Conservation (phyloP, 176 grass and related monocot species). For the Ananas comosus region DNA sequence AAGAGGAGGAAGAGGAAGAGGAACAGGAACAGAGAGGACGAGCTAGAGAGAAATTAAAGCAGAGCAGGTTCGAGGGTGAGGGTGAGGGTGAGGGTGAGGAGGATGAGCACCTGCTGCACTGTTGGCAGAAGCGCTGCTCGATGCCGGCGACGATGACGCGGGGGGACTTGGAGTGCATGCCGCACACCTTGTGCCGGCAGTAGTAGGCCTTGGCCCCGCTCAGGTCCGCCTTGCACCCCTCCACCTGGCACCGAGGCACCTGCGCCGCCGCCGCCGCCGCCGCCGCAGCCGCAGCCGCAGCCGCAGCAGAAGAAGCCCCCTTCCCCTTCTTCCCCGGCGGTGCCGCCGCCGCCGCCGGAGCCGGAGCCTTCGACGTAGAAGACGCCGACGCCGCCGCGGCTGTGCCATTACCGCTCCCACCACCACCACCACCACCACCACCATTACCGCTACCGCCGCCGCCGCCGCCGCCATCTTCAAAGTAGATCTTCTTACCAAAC, state of each 20-base stretch:
- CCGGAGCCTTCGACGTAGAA: not conserved
- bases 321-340: constrained; percentile 8
- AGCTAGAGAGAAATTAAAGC: too few relatives aligned
- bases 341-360: not conserved
- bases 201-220: constrained; percentile 61
- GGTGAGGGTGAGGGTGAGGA: not conserved
- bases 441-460: constrained; percentile 2
- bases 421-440: too few relatives aligned
- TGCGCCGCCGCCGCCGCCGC: not conserved
- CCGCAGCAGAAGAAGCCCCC: not conserved
- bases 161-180: constrained; percentile 54
- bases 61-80: too few relatives aligned
- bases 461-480: constrained; percentile 36
- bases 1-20: too few relatives aligned
- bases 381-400: not conserved
- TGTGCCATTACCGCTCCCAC: not conserved
- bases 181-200: constrained; percentile 74
- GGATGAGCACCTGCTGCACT: constrained; percentile 59
- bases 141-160: constrained; percentile 48
- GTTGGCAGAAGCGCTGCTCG: constrained; percentile 77
- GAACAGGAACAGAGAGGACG: too few relatives aligned
- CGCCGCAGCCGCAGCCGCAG: constrained; percentile 3
- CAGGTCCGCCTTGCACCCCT: constrained; percentile 69
- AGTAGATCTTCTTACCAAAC: constrained; percentile 95
- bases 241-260: constrained; percentile 58